phyloP scores from a whole-genome alignment of 257 asterid genomes.

The Misopates orontium region DNA sequence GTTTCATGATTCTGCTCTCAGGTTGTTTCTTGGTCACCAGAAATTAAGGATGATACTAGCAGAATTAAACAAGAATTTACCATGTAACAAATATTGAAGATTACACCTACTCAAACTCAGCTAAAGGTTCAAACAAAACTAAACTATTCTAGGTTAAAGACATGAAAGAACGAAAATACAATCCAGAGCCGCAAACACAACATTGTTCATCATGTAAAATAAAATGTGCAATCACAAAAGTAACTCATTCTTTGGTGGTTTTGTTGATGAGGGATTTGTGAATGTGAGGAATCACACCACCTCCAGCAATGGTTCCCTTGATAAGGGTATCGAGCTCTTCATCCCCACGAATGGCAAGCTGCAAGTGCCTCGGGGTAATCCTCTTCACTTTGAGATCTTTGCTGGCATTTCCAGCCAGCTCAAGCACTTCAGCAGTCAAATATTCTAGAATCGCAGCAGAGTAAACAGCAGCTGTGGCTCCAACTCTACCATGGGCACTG shows the following conservation, averaged over 20 bases:
- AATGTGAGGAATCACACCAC: constrained; percentile 97
- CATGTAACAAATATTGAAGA: constrained; percentile 19
- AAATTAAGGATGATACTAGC: too few species aligned
- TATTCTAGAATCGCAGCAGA: constrained; percentile 93
- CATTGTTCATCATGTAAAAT: constrained; percentile 14
- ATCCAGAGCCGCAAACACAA: constrained; percentile 18
- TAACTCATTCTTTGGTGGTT: constrained; percentile 79
- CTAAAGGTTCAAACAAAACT: constrained; percentile 15
- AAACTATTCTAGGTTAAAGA: constrained; percentile 24
- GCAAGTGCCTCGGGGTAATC: constrained; percentile 89
- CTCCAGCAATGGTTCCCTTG: constrained; percentile 95
- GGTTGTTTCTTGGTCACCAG: not conserved
- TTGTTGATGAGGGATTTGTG: constrained; percentile 99
- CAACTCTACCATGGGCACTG: constrained; percentile 86
- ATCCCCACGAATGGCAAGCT: constrained; percentile 93
- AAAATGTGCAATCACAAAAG: not conserved
- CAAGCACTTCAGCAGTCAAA: constrained; percentile 90
- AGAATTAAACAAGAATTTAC: not conserved
- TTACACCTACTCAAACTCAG: constrained; percentile 27
- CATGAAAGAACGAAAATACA: constrained; percentile 26
- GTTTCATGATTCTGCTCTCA: too few species aligned
- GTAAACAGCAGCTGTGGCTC: constrained; percentile 95
- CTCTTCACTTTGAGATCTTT: constrained; percentile 95
- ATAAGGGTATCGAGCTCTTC: constrained; percentile 96
- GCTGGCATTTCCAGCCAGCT: constrained; percentile 96